Evolutionary conservation across 305 asterid species (phyloP).

Genomic region (Withania somnifera): DNA sequence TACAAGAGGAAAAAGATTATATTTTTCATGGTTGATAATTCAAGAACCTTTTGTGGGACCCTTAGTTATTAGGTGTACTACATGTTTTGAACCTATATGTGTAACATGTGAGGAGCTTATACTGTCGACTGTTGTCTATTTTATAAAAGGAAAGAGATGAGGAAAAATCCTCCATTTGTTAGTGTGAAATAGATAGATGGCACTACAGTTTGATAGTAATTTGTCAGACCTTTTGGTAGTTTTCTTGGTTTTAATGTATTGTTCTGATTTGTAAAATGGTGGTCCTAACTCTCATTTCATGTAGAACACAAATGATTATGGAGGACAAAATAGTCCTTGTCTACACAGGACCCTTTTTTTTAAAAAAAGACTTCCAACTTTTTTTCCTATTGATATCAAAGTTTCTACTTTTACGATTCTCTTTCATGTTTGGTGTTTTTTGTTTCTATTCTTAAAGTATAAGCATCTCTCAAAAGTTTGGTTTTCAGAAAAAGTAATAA

Average conservation of each 20-base stretch:
- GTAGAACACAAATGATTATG: not conserved
- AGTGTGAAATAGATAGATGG: not conserved
- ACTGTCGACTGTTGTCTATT: not conserved
- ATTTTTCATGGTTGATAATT: not conserved
- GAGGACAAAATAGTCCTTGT: conserved; percentile 28
- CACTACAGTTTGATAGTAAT: not conserved
- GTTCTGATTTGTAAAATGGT: conserved; percentile 9
- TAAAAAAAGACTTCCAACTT: conserved; percentile 10
- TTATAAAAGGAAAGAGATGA: not conserved
- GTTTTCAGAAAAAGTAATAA: not conserved
- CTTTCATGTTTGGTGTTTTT: not conserved
- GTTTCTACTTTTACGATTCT: not conserved
- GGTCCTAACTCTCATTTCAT: conserved; percentile 16
- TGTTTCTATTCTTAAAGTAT: not conserved
- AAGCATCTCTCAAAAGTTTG: not conserved
- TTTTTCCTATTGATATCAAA: conserved; percentile 12
- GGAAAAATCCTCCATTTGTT: not conserved
- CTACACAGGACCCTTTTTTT: conserved; percentile 20
- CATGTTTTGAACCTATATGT: not conserved
- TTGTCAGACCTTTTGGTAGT: not conserved
- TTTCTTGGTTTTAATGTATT: not conserved
- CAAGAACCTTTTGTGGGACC: not conserved
- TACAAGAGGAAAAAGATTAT: not conserved
- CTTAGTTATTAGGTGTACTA: not conserved
- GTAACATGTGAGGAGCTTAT: not conserved